A percentile compares a stretch with the other conserved stretches of the same genome.
Conservation (phyloP, 2,329 filamentous ascomycete species). For the Apiospora saccharicola region DNA sequence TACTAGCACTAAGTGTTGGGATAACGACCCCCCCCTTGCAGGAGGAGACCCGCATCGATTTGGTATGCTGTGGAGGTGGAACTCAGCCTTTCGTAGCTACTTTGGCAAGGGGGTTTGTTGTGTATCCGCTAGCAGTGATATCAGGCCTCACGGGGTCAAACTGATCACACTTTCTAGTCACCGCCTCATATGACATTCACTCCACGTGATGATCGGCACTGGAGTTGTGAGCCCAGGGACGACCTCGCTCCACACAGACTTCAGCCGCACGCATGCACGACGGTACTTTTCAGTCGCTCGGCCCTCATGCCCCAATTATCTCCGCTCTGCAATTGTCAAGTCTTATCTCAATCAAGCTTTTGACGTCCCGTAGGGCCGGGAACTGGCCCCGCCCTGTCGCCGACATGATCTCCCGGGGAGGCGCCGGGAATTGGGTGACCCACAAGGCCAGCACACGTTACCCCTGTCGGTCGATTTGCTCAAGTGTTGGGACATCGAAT, state of each 20-base stretch:
- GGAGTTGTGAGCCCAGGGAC: no score
- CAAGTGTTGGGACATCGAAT: background rate
- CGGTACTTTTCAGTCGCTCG: background rate
- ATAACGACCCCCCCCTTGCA: background rate
- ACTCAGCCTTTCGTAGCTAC: background rate
- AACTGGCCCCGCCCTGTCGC: no score
- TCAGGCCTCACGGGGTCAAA: no score
- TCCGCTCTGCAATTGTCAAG: background rate
- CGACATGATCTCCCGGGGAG: background rate
- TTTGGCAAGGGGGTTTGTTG: background rate
- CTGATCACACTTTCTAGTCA: no score
- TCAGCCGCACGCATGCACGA: no score
- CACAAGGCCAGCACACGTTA: background rate
- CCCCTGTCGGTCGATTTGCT: background rate
- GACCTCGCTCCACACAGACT: no score
- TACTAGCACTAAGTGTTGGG: no score
- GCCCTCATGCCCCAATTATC: no score
- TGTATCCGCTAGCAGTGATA: no score
- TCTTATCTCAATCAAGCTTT: background rate
- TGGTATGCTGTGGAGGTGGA: background rate
- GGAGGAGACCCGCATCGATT: background rate
- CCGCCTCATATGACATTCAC: background rate
- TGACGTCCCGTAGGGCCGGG: background rate
- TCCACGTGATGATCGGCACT: background rate
- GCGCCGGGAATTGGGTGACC: background rate